Evolutionary conservation across 2,329 filamentous ascomycete genomes (phyloP), one percentile per base, ranked within the genome.

Genomic region (Colletotrichum shisoi): DNA sequence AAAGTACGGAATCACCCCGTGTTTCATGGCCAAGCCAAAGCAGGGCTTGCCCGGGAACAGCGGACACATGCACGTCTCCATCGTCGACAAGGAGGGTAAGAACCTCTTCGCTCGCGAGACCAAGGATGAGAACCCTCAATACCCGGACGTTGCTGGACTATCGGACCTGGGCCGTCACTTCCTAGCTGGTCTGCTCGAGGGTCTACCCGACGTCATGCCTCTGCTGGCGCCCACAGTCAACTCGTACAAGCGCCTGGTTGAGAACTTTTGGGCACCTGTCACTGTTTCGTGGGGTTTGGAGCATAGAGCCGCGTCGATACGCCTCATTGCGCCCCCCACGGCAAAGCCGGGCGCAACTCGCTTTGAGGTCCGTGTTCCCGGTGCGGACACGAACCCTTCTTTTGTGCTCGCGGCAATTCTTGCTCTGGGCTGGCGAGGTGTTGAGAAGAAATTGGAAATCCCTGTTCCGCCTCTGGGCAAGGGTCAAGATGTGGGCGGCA

Each of bases 221-320:
- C 83, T 98, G 66, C 84, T 99, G 13, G 95, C 94, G 0, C 95
- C 95, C 0, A 99, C 93, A 1, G 87, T 99, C 75, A 99, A 99
- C 84, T 96, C 92, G 69, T 99, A 99, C 84, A 99, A 99, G 81
- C 90, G 95, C 3, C 85, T 99, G 0, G 95, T 99, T 2, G 95
- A 99, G 82, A 98, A 98, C 80, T 98, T 97, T 80, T 99, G 95
- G 95, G 95, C 95, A 0, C 95, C 95, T 0, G 95, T 99, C 6
- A 97, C 94, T 0, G 95, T 98, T 0, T 97, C 93, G 0, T 99
- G 95, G 95, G 95, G 95, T 0, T 81, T 97, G 5, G 95, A 98
- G 79, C 94, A 99, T 77, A 92, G 95, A 69, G 94, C 93, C 5
- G 94, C 95, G 0, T 96, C 92, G 0, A 91, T 99, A 71, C 87